Base-by-base conservation (phyloP, 1,284 basidiomycete species). In the Heterobasidion parviporum region DNA sequence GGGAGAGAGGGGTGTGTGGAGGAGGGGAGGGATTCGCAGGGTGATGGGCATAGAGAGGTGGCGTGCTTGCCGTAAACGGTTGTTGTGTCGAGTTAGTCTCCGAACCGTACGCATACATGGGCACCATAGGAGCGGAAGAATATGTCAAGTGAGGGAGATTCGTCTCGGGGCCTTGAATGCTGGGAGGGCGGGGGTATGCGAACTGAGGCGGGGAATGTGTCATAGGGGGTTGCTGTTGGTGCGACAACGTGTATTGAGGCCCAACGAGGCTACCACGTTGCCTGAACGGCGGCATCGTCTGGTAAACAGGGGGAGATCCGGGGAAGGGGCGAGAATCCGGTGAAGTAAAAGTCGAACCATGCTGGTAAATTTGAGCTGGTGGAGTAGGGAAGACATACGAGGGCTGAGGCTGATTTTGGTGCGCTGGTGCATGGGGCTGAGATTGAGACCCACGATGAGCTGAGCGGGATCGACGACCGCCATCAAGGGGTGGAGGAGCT, bases 171-270 rank as follows among this genome's bases (percentile, higher is more conserved):
- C 67, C 63, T 57, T 63, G 65, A n/a, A 70, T 61, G 41, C 68
- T 65, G 20, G 67, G 67, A 53, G 69, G 67, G 52, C 61, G 66
- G 12, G 72, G 59, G 60, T 76, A 80, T 9, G 70, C 62, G 58
- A 67, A 70, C 56, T 72, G 77, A 9, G 71, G 64, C 4, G 73
- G 64, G 34, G 71, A 62, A 56, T 72, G 72, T 41, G 72, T 59
- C 61, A 74, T 67, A 58, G 71, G 65, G n/a, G 71, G 65, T 32
- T 72, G 71, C 57, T 67, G 76, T 3, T 71, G 52, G 9, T 57
- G 60, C 60, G 77, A 66, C 65, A 77, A 69, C 63, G 72, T 67
- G 70, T 82, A 81, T 67, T 74, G 59, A 16, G 45, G 77, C 53
- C 72, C 72, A 34, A 71, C 65, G 61, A 75, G 78, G 58, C 65